These are phyloP conservation scores for Neonectria punicea DNA, from an alignment of 2,329 filamentous ascomycete genomes.

Conservation along the genomic window DNA sequence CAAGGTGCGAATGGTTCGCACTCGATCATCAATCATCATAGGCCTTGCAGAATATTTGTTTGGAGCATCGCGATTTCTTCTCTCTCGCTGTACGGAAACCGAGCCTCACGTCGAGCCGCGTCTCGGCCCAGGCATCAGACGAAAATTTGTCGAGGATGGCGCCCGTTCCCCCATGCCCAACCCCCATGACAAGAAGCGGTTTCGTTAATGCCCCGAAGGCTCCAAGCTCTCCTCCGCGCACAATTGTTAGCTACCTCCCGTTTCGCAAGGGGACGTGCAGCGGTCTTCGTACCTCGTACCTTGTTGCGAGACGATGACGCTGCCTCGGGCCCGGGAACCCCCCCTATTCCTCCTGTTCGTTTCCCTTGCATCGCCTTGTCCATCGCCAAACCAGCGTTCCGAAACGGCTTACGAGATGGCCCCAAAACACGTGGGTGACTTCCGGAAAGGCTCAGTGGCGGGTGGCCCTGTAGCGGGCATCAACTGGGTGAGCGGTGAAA, in stretches of 20 bases:
- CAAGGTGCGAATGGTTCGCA: too few species aligned
- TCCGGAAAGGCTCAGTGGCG: constrained; percentile 43
- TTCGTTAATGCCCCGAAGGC: constrained; percentile 22
- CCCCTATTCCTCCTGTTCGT: constrained; percentile 37
- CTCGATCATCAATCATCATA: not conserved
- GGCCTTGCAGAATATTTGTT: not conserved
- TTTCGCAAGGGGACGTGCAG: constrained; percentile 21
- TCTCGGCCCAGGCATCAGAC: constrained; percentile 11
- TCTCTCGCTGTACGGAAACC: constrained; percentile 16
- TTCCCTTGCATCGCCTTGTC: constrained; percentile 20
- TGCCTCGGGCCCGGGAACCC: constrained; percentile 34
- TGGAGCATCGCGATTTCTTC: not conserved
- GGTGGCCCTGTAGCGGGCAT: not conserved
- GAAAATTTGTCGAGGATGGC: constrained; percentile 9
- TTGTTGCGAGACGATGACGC: constrained; percentile 32
- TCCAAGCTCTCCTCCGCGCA: constrained; percentile 12
- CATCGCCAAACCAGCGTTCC: constrained; percentile 25
- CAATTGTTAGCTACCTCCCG: constrained; percentile 16
- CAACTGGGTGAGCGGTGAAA: constrained; percentile 38
- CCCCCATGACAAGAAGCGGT: constrained; percentile 11
- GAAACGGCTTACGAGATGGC: constrained; percentile 33
- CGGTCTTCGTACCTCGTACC: constrained; percentile 18
- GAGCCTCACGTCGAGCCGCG: constrained; percentile 15
- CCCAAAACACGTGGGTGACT: constrained; percentile 43
- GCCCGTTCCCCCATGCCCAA: constrained; percentile 5